phyloP scores from a whole-genome alignment of 176 grass and related monocot genomes.

The Avena eriantha region DNA sequence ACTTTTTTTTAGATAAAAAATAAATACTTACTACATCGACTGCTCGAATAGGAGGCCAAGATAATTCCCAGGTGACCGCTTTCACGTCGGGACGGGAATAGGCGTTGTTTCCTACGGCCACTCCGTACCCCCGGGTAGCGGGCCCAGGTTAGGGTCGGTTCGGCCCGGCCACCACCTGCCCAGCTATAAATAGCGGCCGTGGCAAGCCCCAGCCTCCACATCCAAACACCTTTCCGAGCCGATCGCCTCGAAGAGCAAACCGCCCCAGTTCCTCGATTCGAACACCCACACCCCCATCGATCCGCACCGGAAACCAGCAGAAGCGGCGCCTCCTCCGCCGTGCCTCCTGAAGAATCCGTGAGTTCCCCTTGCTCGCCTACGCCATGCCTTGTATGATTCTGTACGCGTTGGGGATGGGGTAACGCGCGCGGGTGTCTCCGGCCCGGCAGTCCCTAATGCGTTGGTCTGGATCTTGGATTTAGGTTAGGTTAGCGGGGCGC shows the following conservation, averaged over 20 bases:
- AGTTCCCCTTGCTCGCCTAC: neutral
- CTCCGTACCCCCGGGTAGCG: neutral
- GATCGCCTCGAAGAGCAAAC: neutral
- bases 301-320: neutral
- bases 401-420: neutral
- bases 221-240: neutral
- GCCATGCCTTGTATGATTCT: neutral
- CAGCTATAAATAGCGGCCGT: neutral
- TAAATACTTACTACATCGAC: too few species aligned
- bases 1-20: too few species aligned
- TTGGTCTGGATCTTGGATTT: conserved; percentile 20
- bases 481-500: neutral
- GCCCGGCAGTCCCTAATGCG: neutral
- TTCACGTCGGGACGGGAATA: neutral
- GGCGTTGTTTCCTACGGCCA: neutral
- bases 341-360: conserved; percentile 18
- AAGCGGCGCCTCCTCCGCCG: neutral
- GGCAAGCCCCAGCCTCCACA: neutral
- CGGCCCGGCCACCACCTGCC: neutral
- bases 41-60: too few species aligned
- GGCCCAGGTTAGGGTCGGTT: conserved; percentile 1
- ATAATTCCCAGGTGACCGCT: too few species aligned
- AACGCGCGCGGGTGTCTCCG: too few species aligned
- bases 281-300: neutral
- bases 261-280: neutral